Percentiles rank a stretch among this genome's conserved stretches.
Evolutionary conservation across 768 basidiomycete genomes (phyloP).

Genomic region (Hygrophorus russula): DNA sequence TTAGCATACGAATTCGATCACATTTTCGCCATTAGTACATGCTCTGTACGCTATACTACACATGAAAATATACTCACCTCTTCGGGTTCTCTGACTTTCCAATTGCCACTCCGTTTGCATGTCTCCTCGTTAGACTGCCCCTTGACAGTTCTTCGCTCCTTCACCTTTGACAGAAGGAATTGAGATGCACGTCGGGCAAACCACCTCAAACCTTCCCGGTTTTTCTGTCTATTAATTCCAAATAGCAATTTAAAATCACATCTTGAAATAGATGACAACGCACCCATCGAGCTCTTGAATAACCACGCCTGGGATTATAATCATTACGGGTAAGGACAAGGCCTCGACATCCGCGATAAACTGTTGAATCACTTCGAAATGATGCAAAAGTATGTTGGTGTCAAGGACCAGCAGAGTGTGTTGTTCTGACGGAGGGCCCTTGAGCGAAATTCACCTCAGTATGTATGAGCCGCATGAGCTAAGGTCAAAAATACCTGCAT

Average conservation of each 20-base stretch:
- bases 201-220: conserved; percentile 37
- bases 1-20: conserved; percentile 1
- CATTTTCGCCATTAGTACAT: not conserved
- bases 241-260: not conserved
- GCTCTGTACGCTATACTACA: not conserved
- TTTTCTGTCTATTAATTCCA: conserved; percentile 31
- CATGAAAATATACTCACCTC: conserved; percentile 24
- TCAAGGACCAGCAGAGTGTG: conserved; percentile 49
- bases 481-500: conserved; percentile 41
- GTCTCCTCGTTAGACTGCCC: conserved; percentile 58
- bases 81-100: conserved; percentile 38
- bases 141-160: conserved; percentile 41
- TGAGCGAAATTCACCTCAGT: not conserved
- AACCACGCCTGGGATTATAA: conserved; percentile 67
- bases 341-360: conserved; percentile 55
- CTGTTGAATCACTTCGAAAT: conserved; percentile 49
- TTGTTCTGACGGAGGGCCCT: conserved; percentile 3
- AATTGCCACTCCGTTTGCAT: conserved; percentile 45
- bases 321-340: conserved; percentile 33
- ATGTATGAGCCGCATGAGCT: not conserved
- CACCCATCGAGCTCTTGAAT: conserved; percentile 72
- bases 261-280: conserved; percentile 3
- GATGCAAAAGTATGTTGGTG: conserved; percentile 67
- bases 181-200: conserved; percentile 59
- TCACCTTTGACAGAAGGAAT: conserved; percentile 55